These are phyloP conservation scores for Dactylorhiza incarnata DNA, from an alignment of 106 monocot genomes.

Conservation along the genomic window DNA sequence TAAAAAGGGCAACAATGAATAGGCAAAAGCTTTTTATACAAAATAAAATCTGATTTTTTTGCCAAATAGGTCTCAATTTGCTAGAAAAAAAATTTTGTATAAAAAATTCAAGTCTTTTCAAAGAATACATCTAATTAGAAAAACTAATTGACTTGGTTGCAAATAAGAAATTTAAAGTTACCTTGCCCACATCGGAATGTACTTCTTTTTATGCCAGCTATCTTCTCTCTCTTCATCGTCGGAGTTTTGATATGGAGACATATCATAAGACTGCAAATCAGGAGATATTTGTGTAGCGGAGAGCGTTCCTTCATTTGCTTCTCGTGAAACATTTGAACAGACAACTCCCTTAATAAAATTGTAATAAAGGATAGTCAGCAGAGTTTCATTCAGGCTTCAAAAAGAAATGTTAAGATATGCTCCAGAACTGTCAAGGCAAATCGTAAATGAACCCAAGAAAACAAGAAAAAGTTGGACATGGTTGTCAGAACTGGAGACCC, in stretches of 20 bases:
- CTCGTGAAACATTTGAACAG: slow-evolving; percentile 13
- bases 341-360: slow-evolving; percentile 14
- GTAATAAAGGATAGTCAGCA: not conserved
- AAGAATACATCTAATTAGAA: not conserved
- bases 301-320: slow-evolving; percentile 14
- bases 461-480: not conserved
- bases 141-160: not conserved
- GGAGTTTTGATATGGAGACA: slow-evolving; percentile 85
- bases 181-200: slow-evolving; percentile 84
- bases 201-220: slow-evolving; percentile 37
- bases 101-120: not conserved
- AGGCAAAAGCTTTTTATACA: not conserved
- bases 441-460: not conserved
- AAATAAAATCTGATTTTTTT: not conserved
- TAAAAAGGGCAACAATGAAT: not conserved
- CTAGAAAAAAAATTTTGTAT: not conserved
- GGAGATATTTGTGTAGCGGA: slow-evolving; percentile 14
- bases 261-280: slow-evolving; percentile 58
- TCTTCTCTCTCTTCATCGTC: slow-evolving; percentile 75
- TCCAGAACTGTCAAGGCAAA: not conserved
- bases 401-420: not conserved
- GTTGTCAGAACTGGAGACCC: not conserved
- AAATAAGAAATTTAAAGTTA: slow-evolving; percentile 9
- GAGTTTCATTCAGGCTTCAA: not conserved
- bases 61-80: not conserved